Conservation (phyloP, 495 filamentous ascomycete species). For the Hypoxylon subgilvum region DNA sequence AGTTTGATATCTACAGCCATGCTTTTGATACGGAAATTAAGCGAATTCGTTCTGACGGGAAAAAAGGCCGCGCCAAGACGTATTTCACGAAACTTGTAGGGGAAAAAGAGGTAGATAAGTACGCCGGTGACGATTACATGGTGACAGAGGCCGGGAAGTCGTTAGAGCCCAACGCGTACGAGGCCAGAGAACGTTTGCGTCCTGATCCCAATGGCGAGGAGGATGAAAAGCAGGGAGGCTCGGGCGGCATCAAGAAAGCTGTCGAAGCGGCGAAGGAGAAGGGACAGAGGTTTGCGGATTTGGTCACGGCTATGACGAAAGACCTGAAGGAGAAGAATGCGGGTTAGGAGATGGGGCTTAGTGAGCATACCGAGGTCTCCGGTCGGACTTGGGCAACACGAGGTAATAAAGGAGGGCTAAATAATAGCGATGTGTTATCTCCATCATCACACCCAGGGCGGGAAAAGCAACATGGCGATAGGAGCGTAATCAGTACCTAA, state of each 20-base stretch:
- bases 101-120: conserved; percentile 38
- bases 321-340: conserved; percentile 31
- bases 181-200: conserved; percentile 8
- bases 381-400: neutral
- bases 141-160: conserved; percentile 37
- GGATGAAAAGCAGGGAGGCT: conserved; percentile 5
- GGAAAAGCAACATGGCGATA: neutral
- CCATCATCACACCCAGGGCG: neutral
- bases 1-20: conserved; percentile 84
- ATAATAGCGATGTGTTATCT: neutral
- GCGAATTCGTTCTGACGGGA: conserved; percentile 60
- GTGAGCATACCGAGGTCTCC: conserved; percentile 19
- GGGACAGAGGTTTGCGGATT: conserved; percentile 33
- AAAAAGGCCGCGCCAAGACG: conserved; percentile 35
- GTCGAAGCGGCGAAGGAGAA: conserved; percentile 30
- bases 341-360: conserved; percentile 13
- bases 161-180: conserved; percentile 10
- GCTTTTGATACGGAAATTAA: conserved; percentile 84
- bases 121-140: conserved; percentile 38
- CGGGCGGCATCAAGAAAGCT: conserved; percentile 9
- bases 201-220: neutral
- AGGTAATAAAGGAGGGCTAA: neutral
- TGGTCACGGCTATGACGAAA: conserved; percentile 27
- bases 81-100: conserved; percentile 40
- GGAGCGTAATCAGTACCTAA: conserved; percentile 5